Evolutionary conservation across 306 rosid genomes (phyloP), one percentile per base, ranked within the genome.

Genomic region (Elaeagnus macrophylla): DNA sequence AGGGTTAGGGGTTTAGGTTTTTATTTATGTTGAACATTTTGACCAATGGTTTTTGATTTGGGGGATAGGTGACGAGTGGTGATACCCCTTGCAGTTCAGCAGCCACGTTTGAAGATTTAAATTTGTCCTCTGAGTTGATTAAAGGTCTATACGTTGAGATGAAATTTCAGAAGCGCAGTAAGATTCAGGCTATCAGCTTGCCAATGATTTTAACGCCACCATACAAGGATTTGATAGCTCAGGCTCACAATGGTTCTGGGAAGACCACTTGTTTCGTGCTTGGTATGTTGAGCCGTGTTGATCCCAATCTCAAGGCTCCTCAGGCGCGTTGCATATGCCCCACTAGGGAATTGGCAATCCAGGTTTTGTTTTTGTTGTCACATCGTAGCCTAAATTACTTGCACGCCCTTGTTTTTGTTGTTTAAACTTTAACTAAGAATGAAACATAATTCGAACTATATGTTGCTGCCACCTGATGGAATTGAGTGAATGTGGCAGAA

Each of bases 161-260:
- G 97, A 77, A 68, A 56, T 91, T 91, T 40, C 76, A 80, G 65
- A 86, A 80, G 68, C 97, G 95, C 2, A 91, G 94, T 51, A 91
- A 86, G 68, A 86, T 91, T 42, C 97, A 91, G 62, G 91, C 89
- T 9, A 72, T 86, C 59, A 83, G 81, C 45, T 67, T 91, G 77
- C 97, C 97, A 0, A 91, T 91, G 97, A 86, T 91, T 14, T 70
- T 91, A 61, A 80, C 57, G 6, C 86, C 94, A 35, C 97, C 97
- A 6, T 12, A 76, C 51, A 79, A 75, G 56, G 89, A 86, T 62
- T 66, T 91, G 72, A 82, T 86, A 10, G 95, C 97, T 1, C 97
- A 91, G 67, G 97, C 97, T 6, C 97, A 86, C 61, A 90, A 90
- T 42, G 95, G 97, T 48, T 90, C 97, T 3, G 94, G 97, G 0